These are phyloP conservation scores for Aspergillus calidoustus DNA, from an alignment of 2,329 filamentous ascomycete species.

Conservation along the genomic window DNA sequence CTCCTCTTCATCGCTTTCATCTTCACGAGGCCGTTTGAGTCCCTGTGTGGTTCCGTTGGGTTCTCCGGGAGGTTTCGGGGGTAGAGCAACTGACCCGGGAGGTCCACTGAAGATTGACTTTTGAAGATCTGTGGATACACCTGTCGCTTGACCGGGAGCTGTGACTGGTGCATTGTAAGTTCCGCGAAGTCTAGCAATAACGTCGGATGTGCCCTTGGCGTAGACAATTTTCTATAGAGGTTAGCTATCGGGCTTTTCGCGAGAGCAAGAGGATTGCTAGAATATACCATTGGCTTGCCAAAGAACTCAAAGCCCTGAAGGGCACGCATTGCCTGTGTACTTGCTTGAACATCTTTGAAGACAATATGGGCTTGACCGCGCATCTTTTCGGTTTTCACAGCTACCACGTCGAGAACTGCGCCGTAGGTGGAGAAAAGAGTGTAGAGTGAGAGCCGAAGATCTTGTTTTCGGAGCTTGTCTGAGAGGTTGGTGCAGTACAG, in stretches of 20 bases:
- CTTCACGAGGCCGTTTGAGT: constrained; percentile 72
- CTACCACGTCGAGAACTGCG: constrained; percentile 87
- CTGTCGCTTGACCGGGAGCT: constrained; percentile 55
- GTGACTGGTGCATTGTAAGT: constrained; percentile 74
- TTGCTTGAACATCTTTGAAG: constrained; percentile 86
- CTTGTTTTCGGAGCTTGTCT: constrained; percentile 85
- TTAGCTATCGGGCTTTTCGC: constrained; percentile 5
- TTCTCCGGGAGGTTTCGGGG: constrained; percentile 56
- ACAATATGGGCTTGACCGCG: constrained; percentile 93
- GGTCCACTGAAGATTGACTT: constrained; percentile 78
- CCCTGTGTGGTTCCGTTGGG: constrained; percentile 52
- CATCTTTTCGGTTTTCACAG: constrained; percentile 88
- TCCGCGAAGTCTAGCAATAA: constrained; percentile 88
- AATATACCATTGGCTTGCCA: constrained; percentile 78
- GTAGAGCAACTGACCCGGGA: constrained; percentile 46
- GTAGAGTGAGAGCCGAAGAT: constrained; percentile 86
- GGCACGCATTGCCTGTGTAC: constrained; percentile 89
- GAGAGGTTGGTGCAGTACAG: constrained; percentile 90
- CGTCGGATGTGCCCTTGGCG: constrained; percentile 85
- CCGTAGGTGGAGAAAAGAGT: constrained; percentile 94
- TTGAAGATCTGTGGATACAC: constrained; percentile 73
- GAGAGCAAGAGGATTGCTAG: not conserved
- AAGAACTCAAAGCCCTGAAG: constrained; percentile 86
- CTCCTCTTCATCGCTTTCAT: constrained; percentile 59
- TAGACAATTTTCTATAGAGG: constrained; percentile 79